Percentiles rank a stretch among this genome's conserved stretches.
Conservation (phyloP, 805 yeast species). For the Teunomyces barrocoloradensis region DNA sequence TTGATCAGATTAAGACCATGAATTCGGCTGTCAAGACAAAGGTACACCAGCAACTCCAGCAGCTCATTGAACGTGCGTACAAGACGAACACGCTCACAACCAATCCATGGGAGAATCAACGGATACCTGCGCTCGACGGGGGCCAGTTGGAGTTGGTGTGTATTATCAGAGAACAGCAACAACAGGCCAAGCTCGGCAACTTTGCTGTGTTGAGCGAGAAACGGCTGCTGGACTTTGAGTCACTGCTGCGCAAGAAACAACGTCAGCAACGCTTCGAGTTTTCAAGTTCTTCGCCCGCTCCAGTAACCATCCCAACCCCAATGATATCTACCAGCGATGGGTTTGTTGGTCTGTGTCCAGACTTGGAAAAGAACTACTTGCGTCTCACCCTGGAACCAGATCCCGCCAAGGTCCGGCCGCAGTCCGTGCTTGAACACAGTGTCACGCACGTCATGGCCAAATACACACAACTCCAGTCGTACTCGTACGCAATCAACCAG, state of each 20-base stretch:
- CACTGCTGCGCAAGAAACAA: slow-evolving; percentile 36
- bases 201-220: slow-evolving; percentile 6
- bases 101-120: slow-evolving; percentile 54
- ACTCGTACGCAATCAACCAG: slow-evolving; percentile 82
- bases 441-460: slow-evolving; percentile 52
- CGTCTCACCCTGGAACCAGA: slow-evolving; percentile 90
- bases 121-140: slow-evolving; percentile 44
- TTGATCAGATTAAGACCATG: slow-evolving; percentile 37
- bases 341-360: slow-evolving; percentile 60
- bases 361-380: slow-evolving; percentile 73
- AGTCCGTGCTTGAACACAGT: slow-evolving; percentile 56
- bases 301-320: too few species aligned
- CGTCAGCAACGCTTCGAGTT: slow-evolving; percentile 51
- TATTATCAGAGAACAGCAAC: neutral
- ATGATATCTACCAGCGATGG: slow-evolving; percentile 9
- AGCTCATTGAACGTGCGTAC: slow-evolving; percentile 48
- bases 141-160: slow-evolving; percentile 12
- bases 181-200: neutral
- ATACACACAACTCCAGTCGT: slow-evolving; percentile 48
- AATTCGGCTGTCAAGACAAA: slow-evolving; percentile 30
- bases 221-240: slow-evolving; percentile 17
- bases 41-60: slow-evolving; percentile 51
- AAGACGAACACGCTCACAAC: slow-evolving; percentile 40
- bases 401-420: slow-evolving; percentile 79
- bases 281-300: neutral